A percentile compares a stretch with the other conserved stretches of the same genome.
These are phyloP conservation scores for Suillus tomentosus DNA, from an alignment of 768 basidiomycete species.

Conservation along the genomic window DNA sequence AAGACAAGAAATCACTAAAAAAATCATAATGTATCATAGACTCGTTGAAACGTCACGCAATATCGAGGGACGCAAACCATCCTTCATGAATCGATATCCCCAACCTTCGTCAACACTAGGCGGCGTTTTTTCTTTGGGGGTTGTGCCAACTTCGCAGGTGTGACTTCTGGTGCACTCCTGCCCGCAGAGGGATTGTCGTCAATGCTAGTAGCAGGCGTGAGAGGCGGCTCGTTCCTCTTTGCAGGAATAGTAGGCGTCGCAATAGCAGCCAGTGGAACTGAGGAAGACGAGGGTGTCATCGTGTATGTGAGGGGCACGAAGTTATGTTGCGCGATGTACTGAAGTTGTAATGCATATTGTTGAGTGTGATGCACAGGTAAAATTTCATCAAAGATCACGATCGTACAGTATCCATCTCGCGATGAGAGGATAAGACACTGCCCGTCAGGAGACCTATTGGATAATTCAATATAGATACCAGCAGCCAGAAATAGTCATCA, in stretches of 20 bases:
- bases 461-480: conserved; percentile 13
- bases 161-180: conserved; percentile 7
- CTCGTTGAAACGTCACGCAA: not conserved
- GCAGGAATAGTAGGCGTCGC: conserved; percentile 33
- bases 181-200: conserved; percentile 22
- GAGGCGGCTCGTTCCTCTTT: conserved; percentile 41
- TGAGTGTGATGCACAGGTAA: conserved; percentile 87
- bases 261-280: conserved; percentile 35
- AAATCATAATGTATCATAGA: conserved; percentile 15
- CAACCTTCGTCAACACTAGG: conserved; percentile 71
- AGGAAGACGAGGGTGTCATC: conserved; percentile 34
- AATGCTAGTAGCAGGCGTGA: conserved; percentile 33
- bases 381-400: conserved; percentile 94
- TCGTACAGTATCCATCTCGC: conserved; percentile 96
- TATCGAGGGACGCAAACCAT: not conserved
- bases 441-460: conserved; percentile 91
- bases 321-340: conserved; percentile 87
- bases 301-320: conserved; percentile 59
- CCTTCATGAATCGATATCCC: conserved; percentile 47
- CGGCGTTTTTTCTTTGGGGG: conserved; percentile 87
- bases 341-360: conserved; percentile 87
- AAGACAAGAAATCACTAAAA: conserved; percentile 13
- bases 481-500: conserved; percentile 18
- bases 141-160: conserved; percentile 33
- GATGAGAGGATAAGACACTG: conserved; percentile 90